phyloP scores from a whole-genome alignment of 2,329 filamentous ascomycete species.

The Colletotrichum tamarilloi region DNA sequence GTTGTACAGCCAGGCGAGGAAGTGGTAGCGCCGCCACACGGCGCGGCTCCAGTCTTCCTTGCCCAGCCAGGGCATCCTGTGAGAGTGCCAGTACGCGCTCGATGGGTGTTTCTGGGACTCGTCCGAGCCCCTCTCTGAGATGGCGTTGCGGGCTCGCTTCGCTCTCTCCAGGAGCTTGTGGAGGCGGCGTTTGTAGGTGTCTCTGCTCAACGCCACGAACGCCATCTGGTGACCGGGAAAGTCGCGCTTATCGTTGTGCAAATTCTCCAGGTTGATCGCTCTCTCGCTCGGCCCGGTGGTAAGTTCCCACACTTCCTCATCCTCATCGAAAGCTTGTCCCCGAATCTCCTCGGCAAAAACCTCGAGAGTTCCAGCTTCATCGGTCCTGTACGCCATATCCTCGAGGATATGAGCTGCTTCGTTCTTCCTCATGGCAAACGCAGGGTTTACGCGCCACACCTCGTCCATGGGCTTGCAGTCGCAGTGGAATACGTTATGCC shows the following conservation, averaged over 20 bases:
- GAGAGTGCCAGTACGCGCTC: not conserved
- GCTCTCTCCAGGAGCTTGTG: not conserved
- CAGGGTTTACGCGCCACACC: conserved; percentile 26
- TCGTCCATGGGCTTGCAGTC: conserved; percentile 10
- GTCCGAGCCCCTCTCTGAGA: not conserved
- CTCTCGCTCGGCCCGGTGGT: not conserved
- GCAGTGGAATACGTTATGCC: not conserved
- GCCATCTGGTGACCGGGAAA: conserved; percentile 10
- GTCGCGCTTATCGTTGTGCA: not conserved
- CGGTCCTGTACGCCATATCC: not conserved
- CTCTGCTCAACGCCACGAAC: not conserved
- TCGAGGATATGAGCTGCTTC: conserved; percentile 15
- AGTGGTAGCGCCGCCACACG: conserved; percentile 4
- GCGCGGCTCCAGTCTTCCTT: not conserved
- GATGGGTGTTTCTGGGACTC: not conserved
- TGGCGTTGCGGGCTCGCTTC: not conserved
- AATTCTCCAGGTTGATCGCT: not conserved
- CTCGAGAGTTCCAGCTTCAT: not conserved
- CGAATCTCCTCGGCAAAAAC: not conserved
- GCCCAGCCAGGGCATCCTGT: not conserved
- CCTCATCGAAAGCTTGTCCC: not conserved
- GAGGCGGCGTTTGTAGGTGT: not conserved
- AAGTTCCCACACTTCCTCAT: not conserved
- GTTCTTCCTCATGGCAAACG: conserved; percentile 21
- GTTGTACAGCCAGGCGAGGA: conserved; percentile 13